A percentile compares a stretch with the other conserved stretches of the same genome.
These are phyloP conservation scores for Calocybe cyanea DNA, from an alignment of 768 basidiomycete species.

Conservation along the genomic window DNA sequence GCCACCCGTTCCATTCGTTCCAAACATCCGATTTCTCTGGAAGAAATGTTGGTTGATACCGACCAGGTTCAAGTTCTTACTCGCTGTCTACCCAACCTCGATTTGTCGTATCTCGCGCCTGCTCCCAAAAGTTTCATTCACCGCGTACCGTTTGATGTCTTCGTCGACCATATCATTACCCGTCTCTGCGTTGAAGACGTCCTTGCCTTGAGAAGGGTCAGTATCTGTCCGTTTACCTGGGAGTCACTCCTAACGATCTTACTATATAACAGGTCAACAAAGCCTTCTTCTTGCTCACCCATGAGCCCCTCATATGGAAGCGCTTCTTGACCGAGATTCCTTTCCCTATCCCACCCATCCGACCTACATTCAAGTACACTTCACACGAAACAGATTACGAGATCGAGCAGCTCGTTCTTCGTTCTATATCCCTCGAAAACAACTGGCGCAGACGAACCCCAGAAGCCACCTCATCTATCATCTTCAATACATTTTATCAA, in stretches of 20 bases:
- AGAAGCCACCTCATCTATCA: conserved; percentile 21
- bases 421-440: conserved; percentile 56
- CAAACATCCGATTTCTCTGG: too few species aligned
- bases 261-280: conserved; percentile 45
- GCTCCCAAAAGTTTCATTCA: background rate
- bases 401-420: conserved; percentile 55
- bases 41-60: too few species aligned
- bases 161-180: conserved; percentile 39
- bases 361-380: conserved; percentile 51
- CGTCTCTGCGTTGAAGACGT: conserved; percentile 44
- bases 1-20: too few species aligned
- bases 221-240: conserved; percentile 3
- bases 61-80: too few species aligned
- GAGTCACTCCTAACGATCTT: background rate
- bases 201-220: conserved; percentile 40
- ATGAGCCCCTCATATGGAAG: conserved; percentile 69
- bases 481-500: conserved; percentile 28
- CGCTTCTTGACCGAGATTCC: conserved; percentile 50
- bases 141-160: conserved; percentile 33
- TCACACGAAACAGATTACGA: conserved; percentile 35
- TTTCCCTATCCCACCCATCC: conserved; percentile 55
- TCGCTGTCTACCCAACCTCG: too few species aligned
- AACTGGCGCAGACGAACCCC: conserved; percentile 50
- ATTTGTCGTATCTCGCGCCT: too few species aligned
- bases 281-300: conserved; percentile 57